phyloP scores from a whole-genome alignment of 257 asterid genomes.

The Avicennia marina region DNA sequence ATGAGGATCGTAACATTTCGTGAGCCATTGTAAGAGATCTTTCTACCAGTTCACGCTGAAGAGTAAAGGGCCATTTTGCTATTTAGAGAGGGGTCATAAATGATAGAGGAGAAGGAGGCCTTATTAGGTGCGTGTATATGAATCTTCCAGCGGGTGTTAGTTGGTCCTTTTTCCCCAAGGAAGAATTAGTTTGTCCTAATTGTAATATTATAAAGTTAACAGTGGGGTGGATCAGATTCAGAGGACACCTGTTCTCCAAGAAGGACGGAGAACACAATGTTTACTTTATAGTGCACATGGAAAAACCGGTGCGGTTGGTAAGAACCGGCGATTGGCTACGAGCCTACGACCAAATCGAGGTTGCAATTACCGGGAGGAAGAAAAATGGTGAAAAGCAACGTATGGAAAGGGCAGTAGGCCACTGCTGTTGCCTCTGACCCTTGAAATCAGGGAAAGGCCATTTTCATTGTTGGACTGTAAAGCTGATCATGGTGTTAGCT shows the following conservation, averaged over 20 bases:
- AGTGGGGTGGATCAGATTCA: slow-evolving; percentile 23
- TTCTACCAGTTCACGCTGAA: slow-evolving; percentile 7
- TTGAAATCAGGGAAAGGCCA: slow-evolving; percentile 11
- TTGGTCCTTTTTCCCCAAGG: too few relatives aligned
- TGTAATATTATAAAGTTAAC: neutral
- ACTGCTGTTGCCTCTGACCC: too few relatives aligned
- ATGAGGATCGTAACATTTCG: slow-evolving; percentile 25
- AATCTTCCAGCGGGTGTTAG: neutral
- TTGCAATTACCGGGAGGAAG: slow-evolving; percentile 6
- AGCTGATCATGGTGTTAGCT: slow-evolving; percentile 14
- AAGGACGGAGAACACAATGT: slow-evolving; percentile 43
- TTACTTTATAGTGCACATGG: neutral
- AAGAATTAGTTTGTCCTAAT: neutral
- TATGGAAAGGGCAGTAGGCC: too few relatives aligned
- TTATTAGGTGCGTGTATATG: neutral
- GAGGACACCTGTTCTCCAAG: slow-evolving; percentile 37
- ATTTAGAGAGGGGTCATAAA: neutral
- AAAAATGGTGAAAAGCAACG: neutral
- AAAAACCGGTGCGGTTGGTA: slow-evolving; percentile 13
- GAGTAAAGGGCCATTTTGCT: neutral
- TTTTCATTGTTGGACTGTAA: slow-evolving; percentile 3
- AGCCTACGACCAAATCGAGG: slow-evolving; percentile 3
- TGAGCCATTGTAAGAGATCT: slow-evolving; percentile 27
- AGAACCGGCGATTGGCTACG: neutral
- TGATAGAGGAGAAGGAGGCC: slow-evolving; percentile 3